These are phyloP conservation scores for Metschnikowia arizonensis DNA, from an alignment of 805 yeast species.

Conservation along the genomic window DNA sequence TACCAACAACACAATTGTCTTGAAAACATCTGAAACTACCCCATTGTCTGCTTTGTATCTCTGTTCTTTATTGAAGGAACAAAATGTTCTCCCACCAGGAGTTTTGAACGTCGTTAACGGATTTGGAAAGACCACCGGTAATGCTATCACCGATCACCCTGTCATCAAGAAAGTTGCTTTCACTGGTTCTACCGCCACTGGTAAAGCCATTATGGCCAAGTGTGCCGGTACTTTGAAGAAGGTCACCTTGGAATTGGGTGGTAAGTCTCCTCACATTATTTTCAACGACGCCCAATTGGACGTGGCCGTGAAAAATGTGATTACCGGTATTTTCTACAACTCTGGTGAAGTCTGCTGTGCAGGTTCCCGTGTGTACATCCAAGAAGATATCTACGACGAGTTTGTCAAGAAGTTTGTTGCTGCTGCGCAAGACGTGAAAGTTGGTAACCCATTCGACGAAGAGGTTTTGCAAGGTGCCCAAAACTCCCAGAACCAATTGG, in stretches of 20 bases:
- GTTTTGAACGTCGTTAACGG: conserved; percentile 86
- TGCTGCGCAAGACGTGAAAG: conserved; percentile 50
- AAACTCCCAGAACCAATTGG: conserved; percentile 74
- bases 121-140: conserved; percentile 80
- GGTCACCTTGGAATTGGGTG: conserved; percentile 93
- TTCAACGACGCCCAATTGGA: conserved; percentile 82
- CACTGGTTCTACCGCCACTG: conserved; percentile 92
- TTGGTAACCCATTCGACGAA: conserved; percentile 83
- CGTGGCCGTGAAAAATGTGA: conserved; percentile 69
- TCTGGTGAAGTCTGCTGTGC: conserved; percentile 97
- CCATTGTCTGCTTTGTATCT: conserved; percentile 83
- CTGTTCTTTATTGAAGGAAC: conserved; percentile 64
- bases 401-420: conserved; percentile 58
- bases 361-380: conserved; percentile 86
- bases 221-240: conserved; percentile 70
- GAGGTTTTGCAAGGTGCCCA: conserved; percentile 88
- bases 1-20: conserved; percentile 81
- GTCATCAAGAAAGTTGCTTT: conserved; percentile 86
- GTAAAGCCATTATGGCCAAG: conserved; percentile 83
- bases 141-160: conserved; percentile 71
- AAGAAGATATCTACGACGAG: conserved; percentile 78
- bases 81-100: conserved; percentile 83
- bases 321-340: conserved; percentile 84
- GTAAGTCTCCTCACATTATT: conserved; percentile 89
- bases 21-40: conserved; percentile 90